Evolutionary conservation across 495 filamentous ascomycete species (phyloP).

Genomic region (Podospora comata): DNA sequence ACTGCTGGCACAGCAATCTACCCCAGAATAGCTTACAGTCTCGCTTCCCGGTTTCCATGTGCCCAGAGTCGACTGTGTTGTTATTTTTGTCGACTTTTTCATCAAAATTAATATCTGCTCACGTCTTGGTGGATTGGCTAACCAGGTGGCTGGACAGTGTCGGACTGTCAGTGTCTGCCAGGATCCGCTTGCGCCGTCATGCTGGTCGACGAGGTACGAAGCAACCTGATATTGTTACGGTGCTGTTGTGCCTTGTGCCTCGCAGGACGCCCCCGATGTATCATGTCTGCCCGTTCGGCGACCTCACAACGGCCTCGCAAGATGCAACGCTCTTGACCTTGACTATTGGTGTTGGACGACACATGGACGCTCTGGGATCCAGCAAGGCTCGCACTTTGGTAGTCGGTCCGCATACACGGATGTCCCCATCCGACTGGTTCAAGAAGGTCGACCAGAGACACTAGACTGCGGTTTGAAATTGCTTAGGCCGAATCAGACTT

Average conservation of each 20-base stretch:
- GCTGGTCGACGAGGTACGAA: conserved; percentile 3
- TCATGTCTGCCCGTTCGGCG: neutral
- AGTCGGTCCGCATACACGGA: conserved; percentile 4
- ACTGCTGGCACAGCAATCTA: neutral
- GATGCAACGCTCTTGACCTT: too few species aligned
- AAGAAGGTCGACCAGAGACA: neutral
- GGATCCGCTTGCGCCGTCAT: neutral
- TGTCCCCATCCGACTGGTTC: neutral
- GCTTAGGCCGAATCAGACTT: neutral
- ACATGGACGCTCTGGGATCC: neutral
- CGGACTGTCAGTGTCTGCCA: neutral
- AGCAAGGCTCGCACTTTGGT: neutral
- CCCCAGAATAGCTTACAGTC: conserved; percentile 6
- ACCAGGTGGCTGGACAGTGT: conserved; percentile 7
- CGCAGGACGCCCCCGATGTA: neutral
- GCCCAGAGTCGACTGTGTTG: neutral
- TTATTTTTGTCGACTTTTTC: conserved; percentile 10
- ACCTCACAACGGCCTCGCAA: neutral
- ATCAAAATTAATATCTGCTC: conserved; percentile 7
- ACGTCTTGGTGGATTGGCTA: neutral
- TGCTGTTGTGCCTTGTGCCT: conserved; percentile 6
- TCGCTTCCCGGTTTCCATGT: conserved; percentile 6
- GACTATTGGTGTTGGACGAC: neutral
- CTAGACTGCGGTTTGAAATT: conserved; percentile 11
- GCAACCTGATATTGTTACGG: conserved; percentile 7